Base-by-base conservation (phyloP, 805 yeast species). In the Zygotorulaspora florentina region DNA sequence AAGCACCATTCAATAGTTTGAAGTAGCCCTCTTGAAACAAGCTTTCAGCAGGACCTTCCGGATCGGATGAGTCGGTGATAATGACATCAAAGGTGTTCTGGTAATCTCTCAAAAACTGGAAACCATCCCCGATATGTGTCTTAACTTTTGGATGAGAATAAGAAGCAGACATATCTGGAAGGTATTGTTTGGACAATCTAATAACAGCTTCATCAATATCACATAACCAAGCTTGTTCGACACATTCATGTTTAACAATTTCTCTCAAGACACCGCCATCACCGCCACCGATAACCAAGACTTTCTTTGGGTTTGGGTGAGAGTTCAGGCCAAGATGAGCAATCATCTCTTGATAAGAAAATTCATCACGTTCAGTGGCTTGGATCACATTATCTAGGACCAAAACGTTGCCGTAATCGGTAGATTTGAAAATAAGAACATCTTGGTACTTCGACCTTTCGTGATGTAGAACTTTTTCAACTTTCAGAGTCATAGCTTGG, bases 211-310 rank as follows among this genome's bases (percentile, higher is more conserved):
- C 97, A 63, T 91, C 99, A 57, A 91, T 91, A 70, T 91, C 99
- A 69, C 96, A 89, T 55, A 91, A 75, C 72, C 86, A 79, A 39
- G 95, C 96, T 70, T 84, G 85, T 68, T 89, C 96, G 45, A 91
- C 87, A 50, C 78, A 67, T 42, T 78, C 81, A 70, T 91, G 96
- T 72, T 91, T 91, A 63, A 89, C 87, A 63, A 90, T 77, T 71
- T 91, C 98, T 71, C 98, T 81, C 61, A 91, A 77, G 42, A 91
- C 98, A 70, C 98, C 98, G 59, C 99, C 99, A 68, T 91, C 99
- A 63, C 99, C 99, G 54, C 99, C 99, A 48, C 99, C 99, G 62
- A 91, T 86, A 53, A 91, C 98, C 46, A 91, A 75, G 18, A 95
- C 97, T 59, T 77, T 83, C 76, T 87, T 87, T 47, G 98, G 98